Conservation (phyloP, 75 land plant genomes). For the Picea sitchensis region DNA sequence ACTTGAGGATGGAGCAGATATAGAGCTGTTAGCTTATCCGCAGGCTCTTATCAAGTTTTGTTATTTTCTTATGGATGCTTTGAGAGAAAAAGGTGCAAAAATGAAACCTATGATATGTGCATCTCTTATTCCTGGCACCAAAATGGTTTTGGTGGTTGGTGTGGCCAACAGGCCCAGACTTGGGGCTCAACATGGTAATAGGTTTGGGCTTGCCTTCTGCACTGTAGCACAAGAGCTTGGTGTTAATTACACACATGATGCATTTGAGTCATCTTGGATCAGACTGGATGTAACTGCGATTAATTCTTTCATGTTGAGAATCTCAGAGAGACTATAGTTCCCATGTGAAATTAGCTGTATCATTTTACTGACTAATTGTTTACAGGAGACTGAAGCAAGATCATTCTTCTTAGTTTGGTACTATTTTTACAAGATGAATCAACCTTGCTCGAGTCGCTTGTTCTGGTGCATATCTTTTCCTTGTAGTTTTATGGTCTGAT, state of each 20-base stretch:
- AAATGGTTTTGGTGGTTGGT: conserved; percentile 77
- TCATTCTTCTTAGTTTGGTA: background rate
- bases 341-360: background rate
- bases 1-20: conserved; percentile 72
- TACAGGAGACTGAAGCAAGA: conserved; percentile 1
- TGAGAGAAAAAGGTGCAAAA: conserved; percentile 78
- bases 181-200: conserved; percentile 83
- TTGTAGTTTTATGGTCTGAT: background rate
- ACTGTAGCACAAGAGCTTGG: conserved; percentile 78
- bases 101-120: conserved; percentile 91
- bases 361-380: conserved; percentile 8
- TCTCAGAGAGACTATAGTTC: conserved; percentile 52
- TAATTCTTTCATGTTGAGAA: conserved; percentile 72
- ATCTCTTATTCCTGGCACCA: conserved; percentile 49
- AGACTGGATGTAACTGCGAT: conserved; percentile 55
- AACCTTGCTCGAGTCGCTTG: background rate
- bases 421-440: background rate
- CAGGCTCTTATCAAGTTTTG: conserved; percentile 86
- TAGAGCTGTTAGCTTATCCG: conserved; percentile 71
- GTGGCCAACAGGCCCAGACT: conserved; percentile 80
- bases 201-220: conserved; percentile 83
- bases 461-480: background rate
- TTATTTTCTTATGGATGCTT: conserved; percentile 92
- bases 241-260: conserved; percentile 67
- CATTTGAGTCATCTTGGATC: conserved; percentile 96